A percentile compares a stretch with the other conserved stretches of the same genome.
phyloP scores from a whole-genome alignment of 2,329 filamentous ascomycete genomes.

The Diplodia intermedia region DNA sequence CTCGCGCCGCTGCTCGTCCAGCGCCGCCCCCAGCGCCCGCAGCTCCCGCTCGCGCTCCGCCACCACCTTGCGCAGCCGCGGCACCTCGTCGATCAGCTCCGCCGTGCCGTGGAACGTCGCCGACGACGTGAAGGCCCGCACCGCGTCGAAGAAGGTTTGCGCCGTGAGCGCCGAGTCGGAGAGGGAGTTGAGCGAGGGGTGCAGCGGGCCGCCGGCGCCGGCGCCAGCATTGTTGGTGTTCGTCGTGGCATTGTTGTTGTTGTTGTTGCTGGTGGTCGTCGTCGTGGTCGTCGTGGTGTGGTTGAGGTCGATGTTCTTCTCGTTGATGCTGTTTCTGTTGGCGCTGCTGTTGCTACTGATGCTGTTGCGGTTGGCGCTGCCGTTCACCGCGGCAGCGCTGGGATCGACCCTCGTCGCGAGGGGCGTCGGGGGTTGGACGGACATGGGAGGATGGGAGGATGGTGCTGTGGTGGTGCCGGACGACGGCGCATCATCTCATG shows the following conservation, averaged over 20 bases:
- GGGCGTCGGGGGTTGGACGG: constrained; percentile 9
- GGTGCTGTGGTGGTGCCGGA: neutral
- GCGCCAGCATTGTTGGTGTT: neutral
- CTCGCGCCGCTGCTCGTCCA: constrained; percentile 7
- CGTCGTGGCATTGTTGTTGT: neutral
- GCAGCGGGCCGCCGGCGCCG: neutral
- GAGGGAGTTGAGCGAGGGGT: constrained; percentile 11
- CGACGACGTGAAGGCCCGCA: constrained; percentile 6
- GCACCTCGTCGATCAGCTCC: constrained; percentile 26
- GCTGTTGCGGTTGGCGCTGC: neutral
- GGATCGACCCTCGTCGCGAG: constrained; percentile 1
- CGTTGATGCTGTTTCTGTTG: neutral
- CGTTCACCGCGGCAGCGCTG: constrained; percentile 14
- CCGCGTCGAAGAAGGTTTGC: constrained; percentile 15
- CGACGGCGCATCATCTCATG: constrained; percentile 22
- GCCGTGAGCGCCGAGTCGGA: constrained; percentile 25
- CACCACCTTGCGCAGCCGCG: constrained; percentile 12
- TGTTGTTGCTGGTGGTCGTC: neutral
- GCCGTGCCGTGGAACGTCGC: constrained; percentile 22
- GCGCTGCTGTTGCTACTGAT: neutral
- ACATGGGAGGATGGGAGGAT: neutral
- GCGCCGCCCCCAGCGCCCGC: neutral
- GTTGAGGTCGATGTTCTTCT: neutral
- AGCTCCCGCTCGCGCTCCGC: constrained; percentile 9
- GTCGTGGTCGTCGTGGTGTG: neutral